Conservation (phyloP, 2,329 filamentous ascomycete genomes). For the Colletotrichum melonis region DNA sequence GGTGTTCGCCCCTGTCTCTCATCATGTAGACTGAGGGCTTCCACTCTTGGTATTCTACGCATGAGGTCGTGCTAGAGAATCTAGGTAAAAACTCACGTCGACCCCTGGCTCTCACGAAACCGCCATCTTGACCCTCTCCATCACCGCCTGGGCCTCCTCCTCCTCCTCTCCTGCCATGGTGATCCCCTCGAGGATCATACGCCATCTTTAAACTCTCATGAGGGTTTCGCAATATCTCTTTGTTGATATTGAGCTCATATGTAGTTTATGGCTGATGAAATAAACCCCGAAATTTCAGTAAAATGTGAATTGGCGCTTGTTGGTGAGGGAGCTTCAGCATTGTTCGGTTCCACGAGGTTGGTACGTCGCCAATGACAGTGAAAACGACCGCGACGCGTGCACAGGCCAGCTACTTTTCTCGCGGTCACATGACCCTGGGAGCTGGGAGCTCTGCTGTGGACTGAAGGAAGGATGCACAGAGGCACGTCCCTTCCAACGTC, state of each 20-base stretch:
- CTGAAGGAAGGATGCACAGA: too few species aligned
- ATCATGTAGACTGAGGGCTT: background rate
- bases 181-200: conserved; percentile 65
- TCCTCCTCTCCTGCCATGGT: conserved; percentile 49
- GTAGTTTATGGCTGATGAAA: conserved; percentile 1
- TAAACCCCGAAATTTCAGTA: background rate
- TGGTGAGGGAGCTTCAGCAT: conserved; percentile 6
- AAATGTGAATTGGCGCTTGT: conserved; percentile 6
- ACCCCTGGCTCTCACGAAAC: conserved; percentile 61
- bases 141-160: conserved; percentile 45
- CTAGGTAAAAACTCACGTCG: conserved; percentile 56
- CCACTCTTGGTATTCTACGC: background rate
- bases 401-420: conserved; percentile 13
- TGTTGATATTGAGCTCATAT: background rate
- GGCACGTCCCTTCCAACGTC: background rate
- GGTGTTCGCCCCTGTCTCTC: background rate
- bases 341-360: conserved; percentile 13
- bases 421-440: conserved; percentile 23
- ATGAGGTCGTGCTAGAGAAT: background rate
- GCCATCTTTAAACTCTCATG: conserved; percentile 53
- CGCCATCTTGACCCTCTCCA: conserved; percentile 48
- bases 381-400: conserved; percentile 33
- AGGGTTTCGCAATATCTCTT: background rate
- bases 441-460: too few species aligned
- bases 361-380: conserved; percentile 20